A percentile compares a stretch with the other conserved stretches of the same genome.
These are phyloP conservation scores for Umbelopsis sp. DNA, from an alignment of 192 early-diverging fungal genomes.

Conservation along the genomic window DNA sequence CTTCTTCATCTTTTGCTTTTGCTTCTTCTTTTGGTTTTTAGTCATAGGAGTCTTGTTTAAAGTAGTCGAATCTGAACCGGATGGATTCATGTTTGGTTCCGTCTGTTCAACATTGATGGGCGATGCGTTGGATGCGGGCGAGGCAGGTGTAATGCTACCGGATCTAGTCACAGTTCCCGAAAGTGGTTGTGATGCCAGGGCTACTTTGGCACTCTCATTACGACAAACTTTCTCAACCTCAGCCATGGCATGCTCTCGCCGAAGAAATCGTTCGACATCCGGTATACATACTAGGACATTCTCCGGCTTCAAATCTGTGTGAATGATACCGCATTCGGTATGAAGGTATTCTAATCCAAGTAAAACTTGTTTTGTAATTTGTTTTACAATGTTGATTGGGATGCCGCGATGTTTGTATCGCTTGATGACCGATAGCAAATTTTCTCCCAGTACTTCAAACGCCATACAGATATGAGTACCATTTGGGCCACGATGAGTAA, in stretches of 20 bases:
- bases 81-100: not conserved
- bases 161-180: constrained; percentile 20
- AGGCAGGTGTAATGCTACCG: not conserved
- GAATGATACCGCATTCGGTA: constrained; percentile 90
- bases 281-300: constrained; percentile 91
- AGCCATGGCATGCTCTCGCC: constrained; percentile 30
- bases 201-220: not conserved
- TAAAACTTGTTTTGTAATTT: constrained; percentile 86
- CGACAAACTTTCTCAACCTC: constrained; percentile 27
- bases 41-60: constrained; percentile 35
- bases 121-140: not conserved
- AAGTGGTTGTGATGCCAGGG: not conserved
- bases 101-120: not conserved
- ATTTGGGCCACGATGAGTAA: constrained; percentile 85
- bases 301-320: constrained; percentile 97
- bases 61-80: not conserved
- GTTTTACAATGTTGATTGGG: constrained; percentile 81
- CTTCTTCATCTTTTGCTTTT: constrained; percentile 48
- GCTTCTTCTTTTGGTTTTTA: constrained; percentile 58
- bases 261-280: constrained; percentile 64
- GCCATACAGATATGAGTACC: constrained; percentile 93
- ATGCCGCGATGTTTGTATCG: constrained; percentile 82
- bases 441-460: constrained; percentile 95
- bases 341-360: constrained; percentile 93
- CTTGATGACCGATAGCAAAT: constrained; percentile 85